Conservation (phyloP, 805 yeast genomes). For the Scheffersomyces stipitis region DNA sequence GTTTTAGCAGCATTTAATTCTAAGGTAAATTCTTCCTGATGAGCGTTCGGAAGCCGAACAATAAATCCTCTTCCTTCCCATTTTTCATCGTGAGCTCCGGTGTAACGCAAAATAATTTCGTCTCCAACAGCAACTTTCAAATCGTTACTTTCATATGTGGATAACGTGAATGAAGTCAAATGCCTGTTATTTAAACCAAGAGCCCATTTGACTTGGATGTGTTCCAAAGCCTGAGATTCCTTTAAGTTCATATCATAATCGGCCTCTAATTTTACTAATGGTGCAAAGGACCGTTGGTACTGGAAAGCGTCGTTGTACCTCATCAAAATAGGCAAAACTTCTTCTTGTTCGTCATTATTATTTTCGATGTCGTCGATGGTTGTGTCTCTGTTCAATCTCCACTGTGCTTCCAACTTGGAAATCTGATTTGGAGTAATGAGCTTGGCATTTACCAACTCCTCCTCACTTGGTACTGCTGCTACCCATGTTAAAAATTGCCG, state of each 20-base stretch:
- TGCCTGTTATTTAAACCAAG: conserved; percentile 62
- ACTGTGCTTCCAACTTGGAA: conserved; percentile 69
- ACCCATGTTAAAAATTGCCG: conserved; percentile 81
- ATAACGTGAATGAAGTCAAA: conserved; percentile 65
- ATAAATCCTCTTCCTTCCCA: conserved; percentile 80
- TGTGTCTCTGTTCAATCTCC: conserved; percentile 74
- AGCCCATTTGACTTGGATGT: conserved; percentile 73
- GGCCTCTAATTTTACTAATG: conserved; percentile 77
- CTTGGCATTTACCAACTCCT: conserved; percentile 55
- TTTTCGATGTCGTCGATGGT: conserved; percentile 65
- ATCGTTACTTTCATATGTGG: conserved; percentile 64
- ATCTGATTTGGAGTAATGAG: conserved; percentile 65
- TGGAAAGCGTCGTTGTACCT: conserved; percentile 81
- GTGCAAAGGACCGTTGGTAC: conserved; percentile 83
- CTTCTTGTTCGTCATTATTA: conserved; percentile 50
- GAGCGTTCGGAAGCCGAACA: conserved; percentile 65
- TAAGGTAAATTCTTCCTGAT: conserved; percentile 66
- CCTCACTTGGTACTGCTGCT: conserved; percentile 67
- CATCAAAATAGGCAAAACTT: conserved; percentile 69
- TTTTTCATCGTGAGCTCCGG: conserved; percentile 53
- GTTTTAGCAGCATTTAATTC: conserved; percentile 53
- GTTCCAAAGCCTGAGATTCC: conserved; percentile 76
- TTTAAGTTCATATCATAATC: conserved; percentile 72
- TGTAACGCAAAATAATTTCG: conserved; percentile 67
- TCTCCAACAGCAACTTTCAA: conserved; percentile 82